phyloP scores from a whole-genome alignment of 805 yeast species.

The Ogataea degrootiae region DNA sequence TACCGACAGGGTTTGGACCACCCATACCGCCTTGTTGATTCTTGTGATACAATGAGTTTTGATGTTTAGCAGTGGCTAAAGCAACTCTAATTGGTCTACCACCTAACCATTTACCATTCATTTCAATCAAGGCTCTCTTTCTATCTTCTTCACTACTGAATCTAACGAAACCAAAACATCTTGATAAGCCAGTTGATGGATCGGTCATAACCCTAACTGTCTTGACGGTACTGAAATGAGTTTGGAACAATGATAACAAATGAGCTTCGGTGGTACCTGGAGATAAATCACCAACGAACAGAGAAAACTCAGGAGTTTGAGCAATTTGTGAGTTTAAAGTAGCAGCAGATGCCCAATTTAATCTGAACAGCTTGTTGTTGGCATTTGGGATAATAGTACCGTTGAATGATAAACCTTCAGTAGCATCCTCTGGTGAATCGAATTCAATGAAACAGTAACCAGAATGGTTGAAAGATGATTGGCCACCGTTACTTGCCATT shows the following conservation, averaged over 20 bases:
- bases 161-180: slow-evolving; percentile 80
- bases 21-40: slow-evolving; percentile 10
- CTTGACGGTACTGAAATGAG: slow-evolving; percentile 59
- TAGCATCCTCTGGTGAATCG: slow-evolving; percentile 63
- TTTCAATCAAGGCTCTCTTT: slow-evolving; percentile 60
- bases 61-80: slow-evolving; percentile 68
- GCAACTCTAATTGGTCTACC: slow-evolving; percentile 77
- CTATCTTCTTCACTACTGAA: slow-evolving; percentile 69
- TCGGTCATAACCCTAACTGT: slow-evolving; percentile 86
- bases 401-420: slow-evolving; percentile 60
- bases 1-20: slow-evolving; percentile 12
- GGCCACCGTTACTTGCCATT: slow-evolving; percentile 25
- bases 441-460: slow-evolving; percentile 83
- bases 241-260: slow-evolving; percentile 65
- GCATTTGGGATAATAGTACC: slow-evolving; percentile 61
- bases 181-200: slow-evolving; percentile 69
- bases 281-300: slow-evolving; percentile 79
- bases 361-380: slow-evolving; percentile 56
- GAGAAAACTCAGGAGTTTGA: slow-evolving; percentile 69
- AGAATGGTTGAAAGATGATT: slow-evolving; percentile 28
- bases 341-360: slow-evolving; percentile 85
- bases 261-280: slow-evolving; percentile 81
- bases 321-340: slow-evolving; percentile 67
- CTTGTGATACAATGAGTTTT: slow-evolving; percentile 17
- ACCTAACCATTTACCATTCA: slow-evolving; percentile 79